Base-by-base conservation (phyloP, 106 monocot species). In the Chionographis japonica region DNA sequence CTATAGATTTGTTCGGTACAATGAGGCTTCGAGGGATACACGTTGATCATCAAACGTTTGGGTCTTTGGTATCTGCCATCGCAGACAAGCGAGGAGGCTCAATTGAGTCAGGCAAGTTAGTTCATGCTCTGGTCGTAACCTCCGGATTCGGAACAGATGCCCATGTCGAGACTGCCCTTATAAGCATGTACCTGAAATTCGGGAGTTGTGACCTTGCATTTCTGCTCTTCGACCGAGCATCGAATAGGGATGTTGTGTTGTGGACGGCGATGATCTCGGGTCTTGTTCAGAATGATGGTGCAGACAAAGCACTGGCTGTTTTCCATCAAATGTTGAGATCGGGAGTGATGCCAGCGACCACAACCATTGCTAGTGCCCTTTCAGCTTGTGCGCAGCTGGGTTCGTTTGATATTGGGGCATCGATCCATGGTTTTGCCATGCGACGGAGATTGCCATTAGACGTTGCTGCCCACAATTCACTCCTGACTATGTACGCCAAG, bases 211-310 rank as follows among this genome's bases (percentile, higher is more conserved):
- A 63, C 0, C 6, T 42, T 51, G 91, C 84, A 20, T 79, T 67
- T 39, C 15, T 50, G 16, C 46, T 91, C 16, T 91, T 87, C 39
- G 62, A 85, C 20, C 63, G 38, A 13, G 42, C 72, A 3, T 13
- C 8, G 35, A 50, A 82, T 39, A 79, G 36, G 54, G 91, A 91
- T 61, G 60, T 60, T 37, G 68, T 91, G 3, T 62, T 54, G 10
- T 87, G 87, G 90, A 79, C 84, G 37, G 81, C 84, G 2, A 84
- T 91, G 86, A 87, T 84, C 7, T 76, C 90, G 0, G 91, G 91
- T 12, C 80, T 91, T 2, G 72, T 73, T 27, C 91, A 85, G 58
- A 87, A 79, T 20, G 75, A 59, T 65, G 37, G 59, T 61, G 75
- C 84, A 17, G 68, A 77, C 40, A 79, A 77, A 17, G 87, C 91